Conservation (phyloP, 257 asterid genomes). For the Echites panduratus region DNA sequence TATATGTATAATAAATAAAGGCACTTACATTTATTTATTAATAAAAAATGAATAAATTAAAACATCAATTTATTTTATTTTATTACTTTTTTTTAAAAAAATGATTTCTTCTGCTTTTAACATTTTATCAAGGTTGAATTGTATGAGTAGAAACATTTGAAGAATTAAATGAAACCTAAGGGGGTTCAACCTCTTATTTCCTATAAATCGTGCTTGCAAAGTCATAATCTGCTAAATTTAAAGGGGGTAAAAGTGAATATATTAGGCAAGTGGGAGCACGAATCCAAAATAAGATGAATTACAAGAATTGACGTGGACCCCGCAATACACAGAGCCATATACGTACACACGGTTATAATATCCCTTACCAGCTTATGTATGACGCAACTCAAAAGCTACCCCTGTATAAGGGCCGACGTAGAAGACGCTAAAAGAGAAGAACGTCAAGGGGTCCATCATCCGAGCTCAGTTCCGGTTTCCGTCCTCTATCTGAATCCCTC, state of each 20-base stretch:
- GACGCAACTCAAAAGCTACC: constrained; percentile 16
- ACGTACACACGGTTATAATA: constrained; percentile 1
- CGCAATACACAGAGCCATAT: background rate
- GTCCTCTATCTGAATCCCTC: background rate
- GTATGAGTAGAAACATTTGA: background rate
- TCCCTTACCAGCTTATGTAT: constrained; percentile 13
- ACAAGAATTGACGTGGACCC: background rate
- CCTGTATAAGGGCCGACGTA: background rate
- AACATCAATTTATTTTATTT: no score
- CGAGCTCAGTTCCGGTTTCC: background rate
- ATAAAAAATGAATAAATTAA: no score
- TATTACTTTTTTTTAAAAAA: no score
- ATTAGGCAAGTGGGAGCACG: constrained; percentile 1
- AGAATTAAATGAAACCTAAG: background rate
- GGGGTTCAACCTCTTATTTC: background rate
- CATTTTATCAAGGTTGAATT: background rate
- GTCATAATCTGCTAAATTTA: background rate
- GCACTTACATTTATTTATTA: no score
- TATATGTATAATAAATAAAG: no score
- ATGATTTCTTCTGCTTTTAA: no score
- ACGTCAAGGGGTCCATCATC: background rate
- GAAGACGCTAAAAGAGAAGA: constrained; percentile 3
- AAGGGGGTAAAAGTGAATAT: constrained; percentile 2
- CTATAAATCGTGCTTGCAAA: background rate
- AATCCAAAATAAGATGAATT: background rate